Evolutionary conservation across 1,284 basidiomycete species (phyloP).

Genomic region (Naganishia sp.): DNA sequence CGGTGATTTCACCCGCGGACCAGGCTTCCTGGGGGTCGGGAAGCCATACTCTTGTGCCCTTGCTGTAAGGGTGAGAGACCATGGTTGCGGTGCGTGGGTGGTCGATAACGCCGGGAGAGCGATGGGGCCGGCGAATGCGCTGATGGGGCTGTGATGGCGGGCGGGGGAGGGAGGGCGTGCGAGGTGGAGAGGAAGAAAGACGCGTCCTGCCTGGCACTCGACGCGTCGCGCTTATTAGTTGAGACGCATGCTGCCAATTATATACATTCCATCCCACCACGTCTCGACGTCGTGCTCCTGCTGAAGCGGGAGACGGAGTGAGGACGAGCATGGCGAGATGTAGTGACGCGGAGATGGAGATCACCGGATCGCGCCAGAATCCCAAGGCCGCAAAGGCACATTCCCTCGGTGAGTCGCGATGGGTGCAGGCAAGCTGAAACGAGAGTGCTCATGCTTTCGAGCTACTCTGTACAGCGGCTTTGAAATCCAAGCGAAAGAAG

Average conservation of each 20-base stretch:
- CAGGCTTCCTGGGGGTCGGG: slow-evolving; percentile 50
- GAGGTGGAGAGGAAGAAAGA: not conserved
- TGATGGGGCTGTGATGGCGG: not conserved
- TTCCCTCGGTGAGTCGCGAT: slow-evolving; percentile 9
- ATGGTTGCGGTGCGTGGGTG: slow-evolving; percentile 11
- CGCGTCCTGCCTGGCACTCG: not conserved
- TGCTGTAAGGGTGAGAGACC: slow-evolving; percentile 49
- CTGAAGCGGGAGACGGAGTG: not conserved
- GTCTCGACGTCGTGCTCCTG: not conserved
- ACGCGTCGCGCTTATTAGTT: slow-evolving; percentile 5
- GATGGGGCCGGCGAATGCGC: not conserved
- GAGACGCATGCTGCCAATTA: not conserved
- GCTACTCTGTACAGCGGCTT: not conserved
- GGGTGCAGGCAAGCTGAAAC: too few species aligned
- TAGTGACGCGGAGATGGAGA: slow-evolving; percentile 23
- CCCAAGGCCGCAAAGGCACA: slow-evolving; percentile 1
- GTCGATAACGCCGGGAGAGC: not conserved
- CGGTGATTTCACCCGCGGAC: slow-evolving; percentile 51
- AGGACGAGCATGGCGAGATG: not conserved
- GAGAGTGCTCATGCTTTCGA: not conserved
- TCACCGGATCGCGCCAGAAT: slow-evolving; percentile 22
- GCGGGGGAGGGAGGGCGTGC: not conserved
- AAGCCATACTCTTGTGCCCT: slow-evolving; percentile 54
- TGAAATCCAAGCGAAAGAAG: slow-evolving; percentile 22
- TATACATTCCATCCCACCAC: not conserved